Base-by-base conservation (phyloP, 345 rosid species). In the Populus euphratica region DNA sequence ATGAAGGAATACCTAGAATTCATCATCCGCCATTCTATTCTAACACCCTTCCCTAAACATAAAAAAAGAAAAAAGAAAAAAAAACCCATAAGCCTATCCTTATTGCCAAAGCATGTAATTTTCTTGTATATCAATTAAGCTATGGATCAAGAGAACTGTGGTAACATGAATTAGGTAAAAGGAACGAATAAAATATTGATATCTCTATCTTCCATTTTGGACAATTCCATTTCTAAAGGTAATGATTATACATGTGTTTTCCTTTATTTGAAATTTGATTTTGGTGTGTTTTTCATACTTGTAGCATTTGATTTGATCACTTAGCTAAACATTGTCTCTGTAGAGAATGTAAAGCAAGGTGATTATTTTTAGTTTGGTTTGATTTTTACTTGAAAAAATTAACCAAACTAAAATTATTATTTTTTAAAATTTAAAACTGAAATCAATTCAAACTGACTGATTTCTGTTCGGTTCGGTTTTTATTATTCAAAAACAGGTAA, bases 141-240 rank as follows among this genome's bases (percentile, higher is more conserved):
- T 31, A 67, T 68, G 78, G 25, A 50, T 9, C 78, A 47, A 80
- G 54, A 23, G 75, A 71, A 65, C 68, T 29, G 9, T 49, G 9
- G 70, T 68, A 67, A 75, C 75, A 80, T 82, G 84, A 62, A 82
- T 50, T 80, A 31, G 82, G 82, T 78, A 43, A 81, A 74, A 13
- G 21, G 39, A 65, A 63, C 50, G 44, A 59, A 56, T 52, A 21
- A 35, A 31, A 17, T 4, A 67, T 33, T 20, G 6, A 5, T 62
- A 50, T 20, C 23, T 59, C 9, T 4, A 23, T 62, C 23, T 69
- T 59, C 17, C 8, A 23, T 62, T 41, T 69, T 73, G 56, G 39
- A 69, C 20, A 21, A 43, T 75, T 67, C 16, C 67, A 1, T 35
- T 20, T 6, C 29, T 3, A 29, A 27, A 44, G 13, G 21, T 18